Evolutionary conservation across 1,284 basidiomycete genomes (phyloP).

Genomic region (Ustilago nuda): DNA sequence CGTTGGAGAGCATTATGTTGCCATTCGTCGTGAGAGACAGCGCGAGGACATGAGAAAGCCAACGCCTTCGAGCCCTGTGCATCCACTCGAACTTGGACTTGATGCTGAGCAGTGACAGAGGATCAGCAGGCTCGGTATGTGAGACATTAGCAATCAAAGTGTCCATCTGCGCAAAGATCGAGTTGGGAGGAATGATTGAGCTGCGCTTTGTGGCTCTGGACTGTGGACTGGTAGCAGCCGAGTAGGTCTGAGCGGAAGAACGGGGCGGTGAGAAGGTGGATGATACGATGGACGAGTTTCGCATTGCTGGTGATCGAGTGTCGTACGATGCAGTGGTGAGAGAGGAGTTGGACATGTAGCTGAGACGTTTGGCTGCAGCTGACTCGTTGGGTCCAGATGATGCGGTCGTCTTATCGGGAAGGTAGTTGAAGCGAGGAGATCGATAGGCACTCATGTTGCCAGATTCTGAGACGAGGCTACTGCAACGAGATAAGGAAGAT

Average conservation of each 20-base stretch:
- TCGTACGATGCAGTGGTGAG: constrained; percentile 23
- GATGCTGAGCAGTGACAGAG: constrained; percentile 52
- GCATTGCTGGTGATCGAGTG: constrained; percentile 30
- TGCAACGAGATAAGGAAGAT: constrained; percentile 42
- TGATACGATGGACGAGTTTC: constrained; percentile 29
- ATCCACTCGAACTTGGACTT: constrained; percentile 60
- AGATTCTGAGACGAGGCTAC: constrained; percentile 42
- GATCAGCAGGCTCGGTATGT: constrained; percentile 35
- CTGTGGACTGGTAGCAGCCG: constrained; percentile 46
- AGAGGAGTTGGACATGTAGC: constrained; percentile 53
- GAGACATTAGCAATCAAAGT: not conserved
- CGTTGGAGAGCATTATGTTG: constrained; percentile 25
- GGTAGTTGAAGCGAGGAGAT: constrained; percentile 48
- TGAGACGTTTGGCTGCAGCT: constrained; percentile 54
- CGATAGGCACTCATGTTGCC: constrained; percentile 28
- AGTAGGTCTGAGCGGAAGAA: constrained; percentile 35
- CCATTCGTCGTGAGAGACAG: constrained; percentile 13
- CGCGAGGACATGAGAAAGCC: constrained; percentile 48
- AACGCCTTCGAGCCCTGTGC: constrained; percentile 56
- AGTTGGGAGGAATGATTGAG: constrained; percentile 44
- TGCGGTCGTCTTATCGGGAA: constrained; percentile 26
- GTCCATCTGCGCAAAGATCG: constrained; percentile 39
- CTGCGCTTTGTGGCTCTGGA: constrained; percentile 38
- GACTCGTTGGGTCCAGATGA: constrained; percentile 54
- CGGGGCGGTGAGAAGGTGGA: constrained; percentile 32